phyloP scores from a whole-genome alignment of 768 basidiomycete species.

The Suillus americanus region DNA sequence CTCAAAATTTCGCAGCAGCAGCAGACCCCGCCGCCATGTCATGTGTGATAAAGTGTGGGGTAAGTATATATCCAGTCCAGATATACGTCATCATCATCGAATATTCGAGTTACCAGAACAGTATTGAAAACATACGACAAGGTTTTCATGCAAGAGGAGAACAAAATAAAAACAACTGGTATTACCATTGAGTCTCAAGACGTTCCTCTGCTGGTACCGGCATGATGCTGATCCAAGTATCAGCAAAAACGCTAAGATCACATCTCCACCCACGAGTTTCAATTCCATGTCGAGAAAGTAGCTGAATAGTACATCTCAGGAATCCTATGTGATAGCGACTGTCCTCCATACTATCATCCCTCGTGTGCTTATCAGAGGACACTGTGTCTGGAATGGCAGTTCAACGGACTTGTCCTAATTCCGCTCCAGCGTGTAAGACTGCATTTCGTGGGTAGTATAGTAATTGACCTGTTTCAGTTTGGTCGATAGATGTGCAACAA shows the following conservation, averaged over 20 bases:
- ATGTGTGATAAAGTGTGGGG: no score
- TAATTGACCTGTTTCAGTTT: not conserved
- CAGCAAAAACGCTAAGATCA: not conserved
- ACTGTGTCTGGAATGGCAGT: not conserved
- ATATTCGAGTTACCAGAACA: not conserved
- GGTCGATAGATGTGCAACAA: not conserved
- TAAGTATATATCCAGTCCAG: no score
- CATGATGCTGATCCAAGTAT: not conserved
- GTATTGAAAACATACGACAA: not conserved
- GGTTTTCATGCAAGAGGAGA: not conserved
- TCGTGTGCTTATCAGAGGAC: not conserved
- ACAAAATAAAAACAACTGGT: not conserved
- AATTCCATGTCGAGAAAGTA: not conserved
- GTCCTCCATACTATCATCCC: constrained; percentile 22
- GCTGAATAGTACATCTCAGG: not conserved
- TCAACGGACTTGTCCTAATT: not conserved
- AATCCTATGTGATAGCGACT: not conserved
- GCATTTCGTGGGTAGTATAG: not conserved
- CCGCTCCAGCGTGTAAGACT: not conserved
- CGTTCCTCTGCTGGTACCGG: not conserved
- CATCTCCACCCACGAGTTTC: not conserved
- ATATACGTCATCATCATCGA: no score
- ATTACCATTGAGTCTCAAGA: not conserved
- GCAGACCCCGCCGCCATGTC: no score
- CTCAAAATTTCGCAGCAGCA: no score